Evolutionary conservation across 345 rosid species (phyloP).

Genomic region (Geranium rotundifolium): DNA sequence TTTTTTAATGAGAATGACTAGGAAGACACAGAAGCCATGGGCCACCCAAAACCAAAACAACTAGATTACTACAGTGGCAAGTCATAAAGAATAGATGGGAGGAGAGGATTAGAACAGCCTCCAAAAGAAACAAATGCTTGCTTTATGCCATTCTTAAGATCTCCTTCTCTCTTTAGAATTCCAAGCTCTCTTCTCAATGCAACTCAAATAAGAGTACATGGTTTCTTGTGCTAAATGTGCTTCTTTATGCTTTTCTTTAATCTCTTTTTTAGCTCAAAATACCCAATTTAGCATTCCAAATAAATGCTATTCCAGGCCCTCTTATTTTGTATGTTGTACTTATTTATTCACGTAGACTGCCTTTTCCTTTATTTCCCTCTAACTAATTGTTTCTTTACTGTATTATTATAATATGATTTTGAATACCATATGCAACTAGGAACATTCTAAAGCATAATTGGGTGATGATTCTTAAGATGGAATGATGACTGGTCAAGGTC

Average conservation of each 20-base stretch:
- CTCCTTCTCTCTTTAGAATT: slow-evolving; percentile 34
- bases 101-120: slow-evolving; percentile 10
- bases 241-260: slow-evolving; percentile 41
- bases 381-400: slow-evolving; percentile 17
- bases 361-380: slow-evolving; percentile 23
- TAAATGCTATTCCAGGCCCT: slow-evolving; percentile 10
- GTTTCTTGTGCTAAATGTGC: slow-evolving; percentile 37
- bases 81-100: slow-evolving; percentile 19
- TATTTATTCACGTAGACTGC: slow-evolving; percentile 14
- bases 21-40: slow-evolving; percentile 6
- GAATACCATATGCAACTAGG: slow-evolving; percentile 31
- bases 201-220: slow-evolving; percentile 26
- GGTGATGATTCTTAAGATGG: slow-evolving; percentile 7
- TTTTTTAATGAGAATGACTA: slow-evolving; percentile 10
- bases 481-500: slow-evolving; percentile 16
- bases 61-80: slow-evolving; percentile 23
- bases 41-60: slow-evolving; percentile 20
- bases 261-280: slow-evolving; percentile 15
- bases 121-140: slow-evolving; percentile 25
- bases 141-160: slow-evolving; percentile 24
- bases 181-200: slow-evolving; percentile 43
- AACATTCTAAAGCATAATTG: slow-evolving; percentile 35
- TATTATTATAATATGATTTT: slow-evolving; percentile 13
- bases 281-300: slow-evolving; percentile 7
- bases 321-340: slow-evolving; percentile 9